A percentile compares a stretch with the other conserved stretches of the same genome.
These are phyloP conservation scores for Mycena vulgaris DNA, from an alignment of 768 basidiomycete genomes.

Conservation along the genomic window DNA sequence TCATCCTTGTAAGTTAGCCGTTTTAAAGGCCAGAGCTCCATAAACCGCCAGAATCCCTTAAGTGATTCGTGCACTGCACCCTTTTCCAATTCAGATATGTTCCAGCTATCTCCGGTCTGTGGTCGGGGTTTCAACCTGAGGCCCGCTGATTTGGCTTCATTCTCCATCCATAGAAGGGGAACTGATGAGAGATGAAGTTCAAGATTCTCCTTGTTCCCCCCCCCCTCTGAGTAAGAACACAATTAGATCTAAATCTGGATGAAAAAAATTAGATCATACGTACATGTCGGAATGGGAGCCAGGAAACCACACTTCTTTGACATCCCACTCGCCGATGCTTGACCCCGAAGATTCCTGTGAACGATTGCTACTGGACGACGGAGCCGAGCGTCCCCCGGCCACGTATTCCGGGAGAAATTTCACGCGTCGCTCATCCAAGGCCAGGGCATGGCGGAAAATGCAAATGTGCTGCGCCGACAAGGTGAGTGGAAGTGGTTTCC, in stretches of 20 bases:
- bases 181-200: conserved; percentile 11
- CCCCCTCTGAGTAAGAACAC: background rate
- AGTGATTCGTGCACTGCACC: background rate
- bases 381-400: background rate
- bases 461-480: conserved; percentile 20
- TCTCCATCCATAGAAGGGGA: conserved; percentile 15
- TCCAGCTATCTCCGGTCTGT: conserved; percentile 3
- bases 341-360: background rate
- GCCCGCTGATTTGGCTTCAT: conserved; percentile 7
- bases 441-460: conserved; percentile 15
- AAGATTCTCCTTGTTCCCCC: background rate
- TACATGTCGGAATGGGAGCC: conserved; percentile 26
- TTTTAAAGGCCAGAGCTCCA: background rate
- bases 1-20: too few species aligned
- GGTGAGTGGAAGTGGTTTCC: conserved; percentile 8
- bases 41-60: background rate
- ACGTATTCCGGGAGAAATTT: conserved; percentile 25
- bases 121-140: background rate
- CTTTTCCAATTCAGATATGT: background rate
- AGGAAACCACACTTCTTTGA: too few species aligned
- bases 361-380: background rate
- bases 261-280: background rate
- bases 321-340: background rate
- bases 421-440: conserved; percentile 20
- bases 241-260: background rate